Evolutionary conservation across 257 asterid genomes (phyloP).

Genomic region (Solanum piurae): DNA sequence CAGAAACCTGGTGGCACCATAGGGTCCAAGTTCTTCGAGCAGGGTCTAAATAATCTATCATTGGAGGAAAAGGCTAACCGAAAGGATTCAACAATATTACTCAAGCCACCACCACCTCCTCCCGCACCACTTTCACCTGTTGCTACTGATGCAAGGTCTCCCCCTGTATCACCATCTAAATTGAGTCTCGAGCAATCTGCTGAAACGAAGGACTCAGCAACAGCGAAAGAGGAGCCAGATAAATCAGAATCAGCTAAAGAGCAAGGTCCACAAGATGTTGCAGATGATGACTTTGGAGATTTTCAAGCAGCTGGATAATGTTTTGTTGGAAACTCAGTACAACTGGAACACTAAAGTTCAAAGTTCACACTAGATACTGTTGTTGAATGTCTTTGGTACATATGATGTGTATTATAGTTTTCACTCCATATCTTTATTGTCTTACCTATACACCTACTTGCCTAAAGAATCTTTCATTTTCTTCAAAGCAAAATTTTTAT

Average conservation of each 20-base stretch:
- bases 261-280: constrained; percentile 28
- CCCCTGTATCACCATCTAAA: constrained; percentile 22
- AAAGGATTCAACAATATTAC: constrained; percentile 30
- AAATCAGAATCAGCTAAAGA: constrained; percentile 19
- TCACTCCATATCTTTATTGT: not conserved
- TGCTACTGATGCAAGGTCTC: constrained; percentile 28
- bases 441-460: not conserved
- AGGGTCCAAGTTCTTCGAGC: constrained; percentile 81
- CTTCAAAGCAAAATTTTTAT: not conserved
- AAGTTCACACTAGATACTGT: not conserved
- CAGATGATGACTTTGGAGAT: constrained; percentile 93
- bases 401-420: not conserved
- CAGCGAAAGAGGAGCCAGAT: constrained; percentile 14
- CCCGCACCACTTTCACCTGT: constrained; percentile 59
- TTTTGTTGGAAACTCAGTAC: constrained; percentile 1
- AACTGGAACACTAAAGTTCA: not conserved
- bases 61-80: constrained; percentile 45
- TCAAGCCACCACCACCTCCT: constrained; percentile 67
- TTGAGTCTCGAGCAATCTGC: constrained; percentile 25
- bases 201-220: constrained; percentile 8
- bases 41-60: constrained; percentile 57
- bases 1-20: constrained; percentile 42
- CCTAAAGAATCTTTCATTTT: not conserved
- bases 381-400: constrained; percentile 7
- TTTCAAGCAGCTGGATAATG: constrained; percentile 81